Evolutionary conservation across 768 basidiomycete species (phyloP).

Genomic region (Xerocomellus intermedius): DNA sequence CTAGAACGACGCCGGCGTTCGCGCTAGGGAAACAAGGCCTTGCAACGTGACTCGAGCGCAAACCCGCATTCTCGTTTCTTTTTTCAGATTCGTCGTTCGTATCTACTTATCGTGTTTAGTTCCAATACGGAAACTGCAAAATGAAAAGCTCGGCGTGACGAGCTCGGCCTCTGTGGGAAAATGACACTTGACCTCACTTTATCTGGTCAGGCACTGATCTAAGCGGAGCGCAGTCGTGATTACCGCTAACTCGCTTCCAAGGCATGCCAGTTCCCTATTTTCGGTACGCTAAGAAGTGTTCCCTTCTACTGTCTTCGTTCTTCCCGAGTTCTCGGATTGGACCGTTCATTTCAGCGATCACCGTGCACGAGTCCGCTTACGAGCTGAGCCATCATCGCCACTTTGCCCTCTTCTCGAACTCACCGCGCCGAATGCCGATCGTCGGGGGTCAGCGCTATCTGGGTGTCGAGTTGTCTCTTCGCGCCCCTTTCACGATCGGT

Average conservation of each 20-base stretch:
- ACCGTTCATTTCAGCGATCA: conserved; percentile 26
- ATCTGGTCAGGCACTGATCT: conserved; percentile 31
- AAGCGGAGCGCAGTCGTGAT: conserved; percentile 22
- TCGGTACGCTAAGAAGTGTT: conserved; percentile 9
- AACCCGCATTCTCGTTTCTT: conserved; percentile 5
- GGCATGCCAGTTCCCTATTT: conserved; percentile 24
- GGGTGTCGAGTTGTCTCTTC: neutral
- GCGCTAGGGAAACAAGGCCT: neutral
- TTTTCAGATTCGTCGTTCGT: conserved; percentile 6
- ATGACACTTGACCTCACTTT: conserved; percentile 20
- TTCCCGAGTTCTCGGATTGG: conserved; percentile 25
- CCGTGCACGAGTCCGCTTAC: conserved; percentile 17
- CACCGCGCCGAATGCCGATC: neutral
- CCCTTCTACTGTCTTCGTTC: conserved; percentile 17
- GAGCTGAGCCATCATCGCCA: conserved; percentile 17
- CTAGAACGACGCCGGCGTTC: neutral
- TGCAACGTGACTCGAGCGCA: neutral
- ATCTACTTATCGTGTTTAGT: conserved; percentile 19
- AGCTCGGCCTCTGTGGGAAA: conserved; percentile 18
- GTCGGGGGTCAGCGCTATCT: neutral
- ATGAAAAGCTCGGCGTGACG: conserved; percentile 25
- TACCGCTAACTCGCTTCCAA: conserved; percentile 26
- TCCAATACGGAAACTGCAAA: conserved; percentile 17
- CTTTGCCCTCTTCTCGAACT: conserved; percentile 9
- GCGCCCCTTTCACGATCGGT: neutral